These are phyloP conservation scores for Pezicula carpinea DNA, from an alignment of 2,329 filamentous ascomycete species.

Conservation along the genomic window DNA sequence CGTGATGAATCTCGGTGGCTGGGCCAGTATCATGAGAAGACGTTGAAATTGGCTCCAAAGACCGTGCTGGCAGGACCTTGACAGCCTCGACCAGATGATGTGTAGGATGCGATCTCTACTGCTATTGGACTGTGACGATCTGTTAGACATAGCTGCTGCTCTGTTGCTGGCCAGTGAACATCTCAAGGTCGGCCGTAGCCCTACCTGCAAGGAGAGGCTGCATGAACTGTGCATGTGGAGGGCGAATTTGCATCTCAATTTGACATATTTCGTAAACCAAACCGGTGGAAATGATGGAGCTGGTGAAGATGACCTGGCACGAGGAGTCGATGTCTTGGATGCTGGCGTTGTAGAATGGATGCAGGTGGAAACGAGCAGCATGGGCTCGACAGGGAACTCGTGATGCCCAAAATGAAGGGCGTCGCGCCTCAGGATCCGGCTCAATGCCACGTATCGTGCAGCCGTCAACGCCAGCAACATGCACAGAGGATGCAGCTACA, in stretches of 20 bases:
- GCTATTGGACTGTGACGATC: not conserved
- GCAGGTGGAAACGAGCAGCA: not conserved
- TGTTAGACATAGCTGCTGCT: no score
- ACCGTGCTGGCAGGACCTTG: not conserved
- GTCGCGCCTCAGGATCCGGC: not conserved
- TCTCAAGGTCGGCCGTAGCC: no score
- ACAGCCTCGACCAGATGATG: no score
- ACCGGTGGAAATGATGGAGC: not conserved
- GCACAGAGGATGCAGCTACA: slow-evolving; percentile 3
- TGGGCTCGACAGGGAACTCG: not conserved
- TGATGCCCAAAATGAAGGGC: not conserved
- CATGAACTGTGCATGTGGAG: not conserved
- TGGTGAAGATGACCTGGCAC: not conserved
- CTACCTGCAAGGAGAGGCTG: not conserved
- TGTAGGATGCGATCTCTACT: not conserved
- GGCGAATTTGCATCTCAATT: not conserved
- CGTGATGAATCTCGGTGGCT: not conserved
- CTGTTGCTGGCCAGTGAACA: no score
- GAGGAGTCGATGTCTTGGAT: not conserved
- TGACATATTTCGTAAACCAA: not conserved
- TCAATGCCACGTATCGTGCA: slow-evolving; percentile 5
- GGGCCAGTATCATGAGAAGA: not conserved
- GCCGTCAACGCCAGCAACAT: not conserved
- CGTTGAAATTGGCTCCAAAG: not conserved
- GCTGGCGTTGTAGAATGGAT: not conserved